Evolutionary conservation across 805 yeast genomes (phyloP).

Genomic region (Myxozyma mucilagina): DNA sequence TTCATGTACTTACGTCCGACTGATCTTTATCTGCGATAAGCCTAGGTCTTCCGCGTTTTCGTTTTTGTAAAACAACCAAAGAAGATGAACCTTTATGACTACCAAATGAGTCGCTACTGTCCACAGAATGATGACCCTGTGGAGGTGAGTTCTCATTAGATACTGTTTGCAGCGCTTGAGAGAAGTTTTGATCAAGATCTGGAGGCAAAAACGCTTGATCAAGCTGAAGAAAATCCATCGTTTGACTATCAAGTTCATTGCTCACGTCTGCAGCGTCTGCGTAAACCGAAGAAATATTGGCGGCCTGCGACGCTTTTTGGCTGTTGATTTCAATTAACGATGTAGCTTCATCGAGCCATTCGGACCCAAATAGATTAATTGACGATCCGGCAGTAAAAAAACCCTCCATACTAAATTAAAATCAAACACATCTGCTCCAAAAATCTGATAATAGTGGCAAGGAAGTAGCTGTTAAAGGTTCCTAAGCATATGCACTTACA

Average conservation of each 20-base stretch:
- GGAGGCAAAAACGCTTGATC: too few species aligned
- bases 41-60: slow-evolving; percentile 7
- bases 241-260: too few species aligned
- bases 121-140: neutral
- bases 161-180: neutral
- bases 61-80: neutral
- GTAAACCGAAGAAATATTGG: neutral
- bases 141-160: neutral
- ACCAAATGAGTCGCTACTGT: neutral
- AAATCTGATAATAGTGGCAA: too few species aligned
- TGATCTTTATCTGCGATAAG: neutral
- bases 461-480: too few species aligned
- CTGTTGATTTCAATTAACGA: neutral
- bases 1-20: neutral
- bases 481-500: too few species aligned
- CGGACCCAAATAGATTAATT: neutral
- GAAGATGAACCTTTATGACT: neutral
- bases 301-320: neutral
- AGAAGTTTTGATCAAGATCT: neutral
- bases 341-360: neutral
- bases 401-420: neutral
- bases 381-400: neutral
- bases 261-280: neutral
- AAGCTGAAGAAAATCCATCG: too few species aligned
- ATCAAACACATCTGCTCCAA: too few species aligned